phyloP scores from a whole-genome alignment of 1,284 basidiomycete genomes.

The Anthracocystis walkeri region DNA sequence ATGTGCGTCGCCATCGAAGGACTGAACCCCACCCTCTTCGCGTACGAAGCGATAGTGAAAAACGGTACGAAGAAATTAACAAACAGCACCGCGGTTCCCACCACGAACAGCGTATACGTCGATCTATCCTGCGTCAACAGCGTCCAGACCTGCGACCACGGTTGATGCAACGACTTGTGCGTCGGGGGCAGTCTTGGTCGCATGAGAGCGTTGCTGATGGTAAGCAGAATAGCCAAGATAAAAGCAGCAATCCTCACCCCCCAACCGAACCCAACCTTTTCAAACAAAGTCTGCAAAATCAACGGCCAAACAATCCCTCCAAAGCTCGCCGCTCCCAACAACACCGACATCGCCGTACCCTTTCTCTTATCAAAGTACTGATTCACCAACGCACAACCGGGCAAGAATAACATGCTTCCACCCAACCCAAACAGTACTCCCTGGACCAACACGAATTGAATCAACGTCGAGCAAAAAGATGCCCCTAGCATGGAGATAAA shows the following conservation, averaged over 20 bases:
- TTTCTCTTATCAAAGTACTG: constrained; percentile 50
- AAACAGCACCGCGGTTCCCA: constrained; percentile 36
- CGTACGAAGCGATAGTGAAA: constrained; percentile 49
- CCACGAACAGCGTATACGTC: constrained; percentile 39
- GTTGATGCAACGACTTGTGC: constrained; percentile 12
- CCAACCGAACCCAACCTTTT: constrained; percentile 41
- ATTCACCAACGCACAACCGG: constrained; percentile 40
- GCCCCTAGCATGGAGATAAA: constrained; percentile 43
- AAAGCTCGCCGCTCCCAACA: constrained; percentile 45
- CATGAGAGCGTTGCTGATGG: constrained; percentile 39
- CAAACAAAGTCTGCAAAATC: constrained; percentile 32
- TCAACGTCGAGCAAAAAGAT: constrained; percentile 35
- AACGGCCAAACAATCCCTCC: constrained; percentile 52
- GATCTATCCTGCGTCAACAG: constrained; percentile 23
- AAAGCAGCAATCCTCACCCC: constrained; percentile 38
- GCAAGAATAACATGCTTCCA: constrained; percentile 51
- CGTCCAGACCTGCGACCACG: constrained; percentile 30
- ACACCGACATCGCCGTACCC: constrained; percentile 43
- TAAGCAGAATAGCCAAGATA: constrained; percentile 34
- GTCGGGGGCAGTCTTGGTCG: constrained; percentile 32
- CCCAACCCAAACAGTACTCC: constrained; percentile 39
- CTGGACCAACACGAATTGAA: constrained; percentile 39
- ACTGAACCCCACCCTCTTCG: constrained; percentile 31
- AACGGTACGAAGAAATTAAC: constrained; percentile 55
- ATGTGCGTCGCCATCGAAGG: constrained; percentile 36